Evolutionary conservation across 2,329 filamentous ascomycete genomes (phyloP), one percentile per base, ranked within the genome.

Genomic region (Falciphora oryzae): DNA sequence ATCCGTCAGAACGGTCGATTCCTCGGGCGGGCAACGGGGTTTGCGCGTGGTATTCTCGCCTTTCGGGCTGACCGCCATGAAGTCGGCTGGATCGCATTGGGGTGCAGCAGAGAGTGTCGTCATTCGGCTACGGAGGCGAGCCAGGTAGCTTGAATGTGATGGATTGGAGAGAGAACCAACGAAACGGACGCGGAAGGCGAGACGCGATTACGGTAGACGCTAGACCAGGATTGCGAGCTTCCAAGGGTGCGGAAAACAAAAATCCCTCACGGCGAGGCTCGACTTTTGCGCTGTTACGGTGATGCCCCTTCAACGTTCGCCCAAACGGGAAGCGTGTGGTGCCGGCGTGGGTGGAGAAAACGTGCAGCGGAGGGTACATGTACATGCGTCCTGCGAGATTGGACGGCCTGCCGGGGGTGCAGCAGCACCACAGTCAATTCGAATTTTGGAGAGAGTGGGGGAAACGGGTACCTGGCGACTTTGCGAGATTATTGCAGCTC

Each of bases 401-500:
- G 71, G 68, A 61, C 67, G 65, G 62, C 65, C 62, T 65, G 67
- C 65, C 67, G 68, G 63, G 67, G 59, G 65, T 62, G 61, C 62
- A 63, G 65, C 6, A 11, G 44, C 38, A 22, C 38, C 32, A 18
- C 7, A 13, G 18, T 22, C 7, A 53, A 53, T 53, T 53, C 22
- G 44, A n/a, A 53, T n/a, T 53, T 53, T 53, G 44, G 44, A 53
- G 44, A 53, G 69, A 31, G 58, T 60, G 58, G 68, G 70, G 69
- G 65, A 38, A 38, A 16, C 62, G 32, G 69, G 68, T 74, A 75
- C 73, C 65, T 69, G 66, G 61, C 61, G 62, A 65, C 67, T 67
- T 67, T 68, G 68, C 68, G 70, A 71, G 67, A 71, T 69, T 67
- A 68, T 73, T 66, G 73, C 72, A 70, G 66, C 71, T 70, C 58